phyloP scores from a whole-genome alignment of 805 yeast species.

The Lipomyces starkeyi region DNA sequence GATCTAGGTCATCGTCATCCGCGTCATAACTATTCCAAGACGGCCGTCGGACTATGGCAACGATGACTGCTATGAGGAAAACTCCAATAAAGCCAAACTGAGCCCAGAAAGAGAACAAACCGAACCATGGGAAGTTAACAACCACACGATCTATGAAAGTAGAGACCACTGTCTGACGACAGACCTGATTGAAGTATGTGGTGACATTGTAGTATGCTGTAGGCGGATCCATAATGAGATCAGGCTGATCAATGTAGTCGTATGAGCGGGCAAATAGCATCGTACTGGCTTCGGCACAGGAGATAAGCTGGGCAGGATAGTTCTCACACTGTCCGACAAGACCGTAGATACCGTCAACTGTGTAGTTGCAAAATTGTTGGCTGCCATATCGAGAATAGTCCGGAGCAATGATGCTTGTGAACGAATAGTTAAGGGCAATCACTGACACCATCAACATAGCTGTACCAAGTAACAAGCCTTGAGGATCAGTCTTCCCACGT shows the following conservation, averaged over 20 bases:
- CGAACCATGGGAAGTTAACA: conserved; percentile 39
- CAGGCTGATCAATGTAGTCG: conserved; percentile 12
- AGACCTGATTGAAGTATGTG: conserved; percentile 30
- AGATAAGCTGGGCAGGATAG: conserved; percentile 30
- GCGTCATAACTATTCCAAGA: conserved; percentile 34
- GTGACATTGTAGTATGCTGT: conserved; percentile 18
- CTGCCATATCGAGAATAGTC: conserved; percentile 38
- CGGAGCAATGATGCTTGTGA: conserved; percentile 38
- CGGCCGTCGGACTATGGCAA: conserved; percentile 33
- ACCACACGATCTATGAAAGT: conserved; percentile 36
- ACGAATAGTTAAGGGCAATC: conserved; percentile 36
- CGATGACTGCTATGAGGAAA: conserved; percentile 29
- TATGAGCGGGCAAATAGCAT: conserved; percentile 21
- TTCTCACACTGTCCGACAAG: conserved; percentile 34
- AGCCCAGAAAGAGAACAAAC: conserved; percentile 38
- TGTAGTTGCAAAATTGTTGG: conserved; percentile 34
- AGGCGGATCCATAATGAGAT: conserved; percentile 17
- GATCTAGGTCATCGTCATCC: conserved; percentile 30
- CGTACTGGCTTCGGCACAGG: conserved; percentile 36
- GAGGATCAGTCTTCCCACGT: conserved; percentile 38
- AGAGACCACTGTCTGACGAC: conserved; percentile 37
- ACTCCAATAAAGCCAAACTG: conserved; percentile 37
- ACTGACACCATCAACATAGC: conserved; percentile 37
- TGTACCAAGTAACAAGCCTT: conserved; percentile 35
- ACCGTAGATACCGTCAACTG: conserved; percentile 36